Conservation (phyloP, 192 early-diverging fungal species). For the Coemansia sp. region DNA sequence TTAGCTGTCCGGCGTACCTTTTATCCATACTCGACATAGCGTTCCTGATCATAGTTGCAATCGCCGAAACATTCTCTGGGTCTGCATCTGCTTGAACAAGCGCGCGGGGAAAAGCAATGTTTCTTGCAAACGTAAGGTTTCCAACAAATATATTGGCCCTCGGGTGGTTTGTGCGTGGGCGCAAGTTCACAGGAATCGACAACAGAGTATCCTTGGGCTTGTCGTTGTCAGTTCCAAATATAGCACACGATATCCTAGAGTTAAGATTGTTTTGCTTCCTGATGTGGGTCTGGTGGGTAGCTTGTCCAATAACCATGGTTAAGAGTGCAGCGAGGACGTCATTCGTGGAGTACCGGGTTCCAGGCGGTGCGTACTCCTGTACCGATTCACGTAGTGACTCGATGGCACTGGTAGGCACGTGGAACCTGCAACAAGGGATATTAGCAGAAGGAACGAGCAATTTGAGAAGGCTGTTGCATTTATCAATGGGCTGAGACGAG, state of each 20-base stretch:
- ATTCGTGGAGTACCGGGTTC: neutral
- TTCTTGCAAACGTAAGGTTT: neutral
- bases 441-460: neutral
- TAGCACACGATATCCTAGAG: neutral
- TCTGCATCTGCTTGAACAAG: neutral
- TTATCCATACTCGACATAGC: neutral
- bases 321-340: neutral
- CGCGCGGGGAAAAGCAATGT: neutral
- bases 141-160: neutral
- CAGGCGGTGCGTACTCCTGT: neutral
- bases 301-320: neutral
- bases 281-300: neutral
- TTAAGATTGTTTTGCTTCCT: neutral
- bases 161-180: neutral
- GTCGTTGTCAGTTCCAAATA: too few relatives aligned
- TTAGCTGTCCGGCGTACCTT: neutral
- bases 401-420: neutral
- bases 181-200: neutral
- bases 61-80: neutral
- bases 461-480: neutral
- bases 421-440: neutral
- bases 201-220: neutral
- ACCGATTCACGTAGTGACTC: neutral
- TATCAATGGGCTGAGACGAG: slow-evolving; percentile 9
- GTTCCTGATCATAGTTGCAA: neutral